Conservation (phyloP, 2,329 filamentous ascomycete species). For the Ophiocordyceps australis region DNA sequence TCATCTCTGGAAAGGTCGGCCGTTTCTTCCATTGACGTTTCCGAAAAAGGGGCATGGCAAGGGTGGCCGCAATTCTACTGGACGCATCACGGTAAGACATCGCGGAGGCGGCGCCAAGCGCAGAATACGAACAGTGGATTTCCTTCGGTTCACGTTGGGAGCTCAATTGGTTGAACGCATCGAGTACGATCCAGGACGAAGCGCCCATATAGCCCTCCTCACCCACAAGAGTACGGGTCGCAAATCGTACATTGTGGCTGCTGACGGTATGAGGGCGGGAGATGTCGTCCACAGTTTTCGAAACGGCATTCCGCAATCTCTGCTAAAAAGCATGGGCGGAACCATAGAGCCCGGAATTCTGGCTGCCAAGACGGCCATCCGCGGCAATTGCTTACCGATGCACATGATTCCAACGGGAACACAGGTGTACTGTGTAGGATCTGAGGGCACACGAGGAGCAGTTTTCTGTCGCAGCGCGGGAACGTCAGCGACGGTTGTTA, state of each 20-base stretch:
- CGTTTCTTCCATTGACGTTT: slow-evolving; percentile 67
- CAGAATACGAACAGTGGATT: slow-evolving; percentile 84
- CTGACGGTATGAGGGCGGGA: slow-evolving; percentile 82
- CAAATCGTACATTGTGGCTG: slow-evolving; percentile 86
- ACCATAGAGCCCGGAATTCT: slow-evolving; percentile 87
- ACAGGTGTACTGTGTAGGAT: slow-evolving; percentile 77
- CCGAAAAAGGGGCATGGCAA: slow-evolving; percentile 85
- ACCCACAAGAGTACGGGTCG: slow-evolving; percentile 54
- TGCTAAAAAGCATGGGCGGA: slow-evolving; percentile 86
- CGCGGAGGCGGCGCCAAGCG: slow-evolving; percentile 83
- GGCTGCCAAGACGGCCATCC: slow-evolving; percentile 81
- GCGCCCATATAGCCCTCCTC: slow-evolving; percentile 79
- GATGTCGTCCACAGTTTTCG: slow-evolving; percentile 88
- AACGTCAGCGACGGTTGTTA: slow-evolving; percentile 74
- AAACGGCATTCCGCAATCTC: slow-evolving; percentile 67
- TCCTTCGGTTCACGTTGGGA: slow-evolving; percentile 58
- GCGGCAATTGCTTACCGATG: slow-evolving; percentile 86
- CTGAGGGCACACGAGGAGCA: slow-evolving; percentile 51
- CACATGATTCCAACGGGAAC: slow-evolving; percentile 96
- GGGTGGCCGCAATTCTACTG: slow-evolving; percentile 80
- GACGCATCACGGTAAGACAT: slow-evolving; percentile 75
- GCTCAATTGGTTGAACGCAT: slow-evolving; percentile 83
- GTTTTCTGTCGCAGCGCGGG: slow-evolving; percentile 93
- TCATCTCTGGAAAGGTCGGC: slow-evolving; percentile 88
- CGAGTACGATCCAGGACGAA: slow-evolving; percentile 88